Conservation (phyloP, 257 asterid species). For the Buddleja alternifolia region DNA sequence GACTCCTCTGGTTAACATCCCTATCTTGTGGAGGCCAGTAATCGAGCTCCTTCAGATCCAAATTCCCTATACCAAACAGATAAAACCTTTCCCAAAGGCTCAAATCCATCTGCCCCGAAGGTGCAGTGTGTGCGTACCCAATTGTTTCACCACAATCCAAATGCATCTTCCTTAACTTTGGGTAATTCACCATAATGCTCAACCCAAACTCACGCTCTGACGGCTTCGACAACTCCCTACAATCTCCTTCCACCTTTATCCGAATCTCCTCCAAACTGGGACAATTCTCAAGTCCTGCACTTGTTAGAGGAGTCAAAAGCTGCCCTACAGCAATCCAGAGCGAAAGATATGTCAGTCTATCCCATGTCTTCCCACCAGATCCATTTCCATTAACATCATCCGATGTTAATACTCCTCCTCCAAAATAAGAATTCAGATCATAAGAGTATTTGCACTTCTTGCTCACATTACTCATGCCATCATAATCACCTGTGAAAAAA, state of each 20-base stretch:
- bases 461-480: constrained; percentile 31
- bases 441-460: constrained; percentile 51
- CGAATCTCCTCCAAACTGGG: constrained; percentile 82
- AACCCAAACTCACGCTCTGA: constrained; percentile 59
- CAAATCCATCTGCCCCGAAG: constrained; percentile 91
- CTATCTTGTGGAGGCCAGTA: constrained; percentile 95
- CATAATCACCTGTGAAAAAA: constrained; percentile 35
- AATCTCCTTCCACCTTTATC: constrained; percentile 91
- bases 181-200: constrained; percentile 55
- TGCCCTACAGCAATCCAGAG: constrained; percentile 88
- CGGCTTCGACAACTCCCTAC: constrained; percentile 65
- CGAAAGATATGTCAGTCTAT: constrained; percentile 57
- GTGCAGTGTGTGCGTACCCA: constrained; percentile 90
- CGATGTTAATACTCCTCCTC: too few species aligned
- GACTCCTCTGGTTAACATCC: constrained; percentile 84
- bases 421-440: constrained; percentile 47
- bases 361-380: constrained; percentile 58
- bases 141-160: constrained; percentile 83
- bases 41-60: constrained; percentile 68
- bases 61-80: constrained; percentile 53
- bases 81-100: constrained; percentile 88
- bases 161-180: constrained; percentile 65
- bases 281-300: constrained; percentile 69
- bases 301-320: constrained; percentile 62
- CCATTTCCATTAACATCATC: too few species aligned